phyloP scores from a whole-genome alignment of 257 asterid species.

The Fraxinus anomala region DNA sequence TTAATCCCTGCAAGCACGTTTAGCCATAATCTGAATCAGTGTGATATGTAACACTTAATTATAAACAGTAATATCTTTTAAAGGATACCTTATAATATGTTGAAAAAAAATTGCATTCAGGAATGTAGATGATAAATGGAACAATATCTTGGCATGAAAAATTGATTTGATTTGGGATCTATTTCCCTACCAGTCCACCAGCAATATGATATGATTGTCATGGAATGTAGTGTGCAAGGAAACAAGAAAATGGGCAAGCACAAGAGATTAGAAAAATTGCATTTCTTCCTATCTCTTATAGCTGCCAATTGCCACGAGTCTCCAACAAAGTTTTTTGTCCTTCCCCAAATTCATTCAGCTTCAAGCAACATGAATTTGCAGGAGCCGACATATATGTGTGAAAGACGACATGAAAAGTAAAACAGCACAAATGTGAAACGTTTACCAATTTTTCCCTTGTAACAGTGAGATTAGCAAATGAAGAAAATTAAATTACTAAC shows the following conservation, averaged over 20 bases:
- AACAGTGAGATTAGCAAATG: slow-evolving; percentile 1
- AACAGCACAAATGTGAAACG: background rate
- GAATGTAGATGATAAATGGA: background rate
- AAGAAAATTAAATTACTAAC: slow-evolving; percentile 47
- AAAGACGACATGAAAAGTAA: slow-evolving; percentile 1
- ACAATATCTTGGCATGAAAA: background rate
- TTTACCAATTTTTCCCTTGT: background rate
- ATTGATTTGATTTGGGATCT: background rate
- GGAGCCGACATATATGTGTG: background rate
- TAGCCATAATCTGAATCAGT: slow-evolving; percentile 30
- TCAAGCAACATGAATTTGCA: background rate
- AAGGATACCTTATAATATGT: too few relatives aligned
- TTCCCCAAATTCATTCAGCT: background rate
- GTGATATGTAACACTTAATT: background rate
- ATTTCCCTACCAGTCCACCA: background rate
- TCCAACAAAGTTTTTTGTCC: background rate
- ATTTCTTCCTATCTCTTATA: background rate
- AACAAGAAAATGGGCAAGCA: background rate
- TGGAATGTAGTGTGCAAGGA: background rate
- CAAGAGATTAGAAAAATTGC: background rate
- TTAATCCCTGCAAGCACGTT: slow-evolving; percentile 76
- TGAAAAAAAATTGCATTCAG: too few relatives aligned
- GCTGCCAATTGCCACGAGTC: background rate
- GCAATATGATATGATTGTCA: background rate
- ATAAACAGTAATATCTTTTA: too few relatives aligned